Base-by-base conservation (phyloP, 2,329 filamentous ascomycete genomes). In the Verticillium longisporum region DNA sequence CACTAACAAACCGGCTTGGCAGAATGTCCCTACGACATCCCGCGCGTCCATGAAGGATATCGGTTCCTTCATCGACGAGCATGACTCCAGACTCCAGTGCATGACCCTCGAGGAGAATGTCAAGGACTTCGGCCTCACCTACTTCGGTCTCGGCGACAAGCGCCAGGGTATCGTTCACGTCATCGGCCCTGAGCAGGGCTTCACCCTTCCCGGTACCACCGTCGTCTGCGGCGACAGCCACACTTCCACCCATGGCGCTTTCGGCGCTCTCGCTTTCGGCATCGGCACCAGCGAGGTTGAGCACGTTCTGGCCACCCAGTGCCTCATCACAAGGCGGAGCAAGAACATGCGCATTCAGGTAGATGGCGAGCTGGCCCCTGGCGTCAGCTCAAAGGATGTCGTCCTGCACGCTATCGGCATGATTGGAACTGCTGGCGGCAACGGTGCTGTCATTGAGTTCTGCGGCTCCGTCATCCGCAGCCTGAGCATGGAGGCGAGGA, bases 331-430 rank as follows among this genome's bases (percentile, higher is more conserved):
- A 65, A 92, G 92, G 79, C 85, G 92, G 72, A 97, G 92, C 78
- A 98, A 97, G 82, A 98, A 99, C 82, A 98, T 99, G 94, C 89
- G 92, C 71, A 89, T 99, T 70, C 91, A 97, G 77, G 91, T 98
- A 63, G 91, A 98, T 67, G 95, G 95, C 60, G 88, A 94, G 75
- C 85, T 98, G 61, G 85, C 89, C 37, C 89, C 93, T 4, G 95
- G 95, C 64, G 95, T 98, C 61, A 96, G 90, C 78, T 96, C 92
- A 74, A 99, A 99, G 80, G 95, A 99, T 71, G 88, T 98, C 64
- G 86, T 98, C 67, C 87, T 98, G 61, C 87, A 98, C 74, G 90
- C 91, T 61, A 99, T 99, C 72, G 95, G 95, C 71, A 79, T 89
- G 69, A 97, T 98, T 68, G 95, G 95, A 69, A 98, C 95, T 31